These are phyloP conservation scores for Actinomucor elegans DNA, from an alignment of 371 early-diverging fungal genomes.

Conservation along the genomic window DNA sequence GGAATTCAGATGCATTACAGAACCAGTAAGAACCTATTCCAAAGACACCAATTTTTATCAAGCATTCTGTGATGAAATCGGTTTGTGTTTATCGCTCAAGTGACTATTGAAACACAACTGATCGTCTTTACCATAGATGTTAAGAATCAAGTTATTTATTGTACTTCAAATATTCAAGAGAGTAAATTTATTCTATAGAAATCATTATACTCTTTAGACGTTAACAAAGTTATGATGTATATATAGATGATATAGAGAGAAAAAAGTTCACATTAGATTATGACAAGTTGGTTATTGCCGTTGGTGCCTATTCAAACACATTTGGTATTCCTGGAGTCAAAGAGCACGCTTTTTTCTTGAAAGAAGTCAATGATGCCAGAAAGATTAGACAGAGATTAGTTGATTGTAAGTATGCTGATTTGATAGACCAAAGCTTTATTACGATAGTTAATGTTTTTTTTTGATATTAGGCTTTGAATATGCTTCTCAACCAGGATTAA, in stretches of 20 bases:
- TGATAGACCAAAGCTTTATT: too few species aligned
- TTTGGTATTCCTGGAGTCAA: conserved; percentile 81
- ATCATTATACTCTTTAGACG: too few species aligned
- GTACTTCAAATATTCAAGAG: conserved; percentile 41
- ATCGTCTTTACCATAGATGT: conserved; percentile 9
- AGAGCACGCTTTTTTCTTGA: conserved; percentile 71
- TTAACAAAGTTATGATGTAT: neutral
- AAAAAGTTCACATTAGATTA: conserved; percentile 49
- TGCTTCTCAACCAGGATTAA: conserved; percentile 66
- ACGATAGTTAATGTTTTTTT: neutral
- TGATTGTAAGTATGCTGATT: conserved; percentile 53
- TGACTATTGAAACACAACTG: neutral
- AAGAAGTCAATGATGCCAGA: conserved; percentile 75
- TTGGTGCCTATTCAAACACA: conserved; percentile 83
- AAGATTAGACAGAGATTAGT: conserved; percentile 69
- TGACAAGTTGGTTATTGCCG: conserved; percentile 78
- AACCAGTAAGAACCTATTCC: conserved; percentile 67
- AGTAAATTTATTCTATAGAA: neutral
- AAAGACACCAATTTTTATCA: conserved; percentile 63
- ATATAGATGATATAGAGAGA: neutral
- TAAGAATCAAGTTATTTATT: conserved; percentile 31
- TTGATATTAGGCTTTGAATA: conserved; percentile 63
- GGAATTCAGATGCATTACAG: conserved; percentile 78
- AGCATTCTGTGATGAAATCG: conserved; percentile 64
- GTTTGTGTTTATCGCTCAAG: conserved; percentile 6